phyloP scores from a whole-genome alignment of 23 red algal species.

The Chondrus crispus region DNA sequence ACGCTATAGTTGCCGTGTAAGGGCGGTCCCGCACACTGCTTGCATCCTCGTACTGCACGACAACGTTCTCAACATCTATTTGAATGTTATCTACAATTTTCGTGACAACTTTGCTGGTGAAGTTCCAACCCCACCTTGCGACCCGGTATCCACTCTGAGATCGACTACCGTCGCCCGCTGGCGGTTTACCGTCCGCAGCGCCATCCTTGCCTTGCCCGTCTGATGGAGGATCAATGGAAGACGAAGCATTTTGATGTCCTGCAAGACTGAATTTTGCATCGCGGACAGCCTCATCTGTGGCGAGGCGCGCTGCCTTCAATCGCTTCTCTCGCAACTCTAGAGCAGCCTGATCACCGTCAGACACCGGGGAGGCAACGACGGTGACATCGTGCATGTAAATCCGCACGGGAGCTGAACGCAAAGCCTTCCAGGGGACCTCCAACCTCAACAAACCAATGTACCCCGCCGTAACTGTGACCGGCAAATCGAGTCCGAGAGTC shows the following conservation, averaged over 20 bases:
- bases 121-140: constrained; percentile 57
- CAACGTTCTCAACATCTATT: constrained; percentile 81
- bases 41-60: constrained; percentile 76
- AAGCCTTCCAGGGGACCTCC: constrained; percentile 91
- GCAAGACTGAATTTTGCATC: constrained; percentile 62
- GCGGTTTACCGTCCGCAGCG: neutral
- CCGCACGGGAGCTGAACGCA: constrained; percentile 74
- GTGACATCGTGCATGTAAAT: constrained; percentile 68
- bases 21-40: constrained; percentile 58
- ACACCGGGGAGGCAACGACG: constrained; percentile 59
- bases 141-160: constrained; percentile 3
- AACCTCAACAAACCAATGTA: constrained; percentile 66
- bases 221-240: neutral
- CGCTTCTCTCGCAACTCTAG: constrained; percentile 58
- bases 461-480: constrained; percentile 65
- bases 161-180: neutral
- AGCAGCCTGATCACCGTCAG: constrained; percentile 53
- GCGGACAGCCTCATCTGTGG: constrained; percentile 75
- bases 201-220: neutral
- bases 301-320: constrained; percentile 61
- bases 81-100: constrained; percentile 85
- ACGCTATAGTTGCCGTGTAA: constrained; percentile 46
- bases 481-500: constrained; percentile 68
- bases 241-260: neutral
- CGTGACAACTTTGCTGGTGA: constrained; percentile 68